phyloP scores from a whole-genome alignment of 108 stramenopile genomes.

The Mayamaea pseudoterrestris region DNA sequence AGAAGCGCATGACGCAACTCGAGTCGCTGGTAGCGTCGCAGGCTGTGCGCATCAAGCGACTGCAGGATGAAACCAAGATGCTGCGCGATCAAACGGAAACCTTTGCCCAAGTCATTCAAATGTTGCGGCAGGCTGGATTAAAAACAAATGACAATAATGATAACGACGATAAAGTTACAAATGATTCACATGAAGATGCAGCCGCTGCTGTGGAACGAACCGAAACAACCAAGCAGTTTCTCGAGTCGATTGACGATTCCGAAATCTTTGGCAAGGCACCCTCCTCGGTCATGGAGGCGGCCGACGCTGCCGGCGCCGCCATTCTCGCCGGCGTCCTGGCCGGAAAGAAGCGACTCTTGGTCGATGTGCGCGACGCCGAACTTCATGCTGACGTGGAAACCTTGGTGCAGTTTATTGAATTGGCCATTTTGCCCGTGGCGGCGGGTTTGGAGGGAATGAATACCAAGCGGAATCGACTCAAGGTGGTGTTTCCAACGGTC shows the following conservation, averaged over 20 bases:
- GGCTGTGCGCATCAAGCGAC: constrained; percentile 51
- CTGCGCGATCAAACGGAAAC: constrained; percentile 33
- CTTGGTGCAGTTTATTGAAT: constrained; percentile 77
- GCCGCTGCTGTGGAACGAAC: neutral
- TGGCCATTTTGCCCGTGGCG: constrained; percentile 72
- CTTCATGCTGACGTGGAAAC: constrained; percentile 58
- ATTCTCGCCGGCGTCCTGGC: constrained; percentile 68
- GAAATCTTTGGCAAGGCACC: constrained; percentile 82
- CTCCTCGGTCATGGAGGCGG: constrained; percentile 75
- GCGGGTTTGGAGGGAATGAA: constrained; percentile 75
- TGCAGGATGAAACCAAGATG: constrained; percentile 44
- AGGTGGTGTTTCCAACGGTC: constrained; percentile 86
- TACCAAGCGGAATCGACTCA: constrained; percentile 59
- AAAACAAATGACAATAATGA: constrained; percentile 19
- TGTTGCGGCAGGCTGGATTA: constrained; percentile 59
- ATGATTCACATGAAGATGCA: neutral
- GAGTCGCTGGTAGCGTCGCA: constrained; percentile 63
- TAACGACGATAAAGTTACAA: neutral
- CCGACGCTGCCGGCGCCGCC: constrained; percentile 75
- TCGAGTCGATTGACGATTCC: constrained; percentile 48
- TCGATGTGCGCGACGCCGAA: constrained; percentile 86
- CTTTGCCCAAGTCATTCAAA: constrained; percentile 44
- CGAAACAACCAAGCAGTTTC: constrained; percentile 2
- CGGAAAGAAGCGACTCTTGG: constrained; percentile 82
- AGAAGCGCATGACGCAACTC: constrained; percentile 45